These are phyloP conservation scores for Kentomonas sorsogonicus DNA, from an alignment of 208 protist genomes.

Conservation along the genomic window DNA sequence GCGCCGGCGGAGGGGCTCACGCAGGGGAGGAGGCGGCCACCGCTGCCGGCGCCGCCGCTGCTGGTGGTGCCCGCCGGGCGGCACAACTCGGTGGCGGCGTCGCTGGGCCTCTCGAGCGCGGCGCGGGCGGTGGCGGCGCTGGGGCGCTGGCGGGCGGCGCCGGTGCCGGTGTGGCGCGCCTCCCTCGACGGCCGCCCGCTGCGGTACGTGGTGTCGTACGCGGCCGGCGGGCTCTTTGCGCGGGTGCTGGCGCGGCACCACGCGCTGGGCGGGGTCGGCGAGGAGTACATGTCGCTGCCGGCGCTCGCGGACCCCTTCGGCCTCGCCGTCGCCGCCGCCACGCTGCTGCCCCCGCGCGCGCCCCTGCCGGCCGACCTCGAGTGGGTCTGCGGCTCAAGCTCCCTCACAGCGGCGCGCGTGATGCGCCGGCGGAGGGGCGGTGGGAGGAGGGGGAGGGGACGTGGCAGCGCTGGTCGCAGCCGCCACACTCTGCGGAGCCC, in stretches of 20 bases:
- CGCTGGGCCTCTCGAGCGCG: conserved; percentile 53
- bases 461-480: not conserved
- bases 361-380: conserved; percentile 25
- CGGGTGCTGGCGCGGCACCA: conserved; percentile 41
- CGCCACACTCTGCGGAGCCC: too few relatives aligned
- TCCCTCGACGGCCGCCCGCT: conserved; percentile 7
- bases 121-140: conserved; percentile 61
- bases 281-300: conserved; percentile 58
- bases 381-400: too few relatives aligned
- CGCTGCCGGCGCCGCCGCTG: conserved; percentile 29
- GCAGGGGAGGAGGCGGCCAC: conserved; percentile 3
- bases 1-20: not conserved
- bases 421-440: too few relatives aligned
- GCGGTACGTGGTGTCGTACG: conserved; percentile 66
- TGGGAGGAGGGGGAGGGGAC: not conserved
- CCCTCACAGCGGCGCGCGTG: too few relatives aligned
- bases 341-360: conserved; percentile 22
- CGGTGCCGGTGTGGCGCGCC: conserved; percentile 60
- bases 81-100: conserved; percentile 73
- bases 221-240: conserved; percentile 56
- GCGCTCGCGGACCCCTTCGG: conserved; percentile 26
- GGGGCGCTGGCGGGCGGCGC: conserved; percentile 41
- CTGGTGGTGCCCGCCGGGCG: conserved; percentile 62
- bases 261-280: conserved; percentile 31
- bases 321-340: conserved; percentile 48